phyloP scores from a whole-genome alignment of 306 rosid genomes.

The Sesbania bispinosa region DNA sequence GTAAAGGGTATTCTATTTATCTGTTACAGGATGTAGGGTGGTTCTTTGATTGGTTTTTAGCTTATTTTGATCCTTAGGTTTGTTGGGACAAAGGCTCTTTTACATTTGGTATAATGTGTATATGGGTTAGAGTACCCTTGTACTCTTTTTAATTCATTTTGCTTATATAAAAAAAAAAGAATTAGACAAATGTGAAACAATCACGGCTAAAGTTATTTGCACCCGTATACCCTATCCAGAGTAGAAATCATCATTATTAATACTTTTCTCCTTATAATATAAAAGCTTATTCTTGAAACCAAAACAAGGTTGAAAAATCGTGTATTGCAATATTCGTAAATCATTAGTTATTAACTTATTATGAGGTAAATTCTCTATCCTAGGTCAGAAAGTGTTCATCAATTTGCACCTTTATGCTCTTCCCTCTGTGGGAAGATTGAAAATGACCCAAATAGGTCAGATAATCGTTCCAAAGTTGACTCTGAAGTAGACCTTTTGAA shows the following conservation, averaged over 20 bases:
- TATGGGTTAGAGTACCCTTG: too few relatives aligned
- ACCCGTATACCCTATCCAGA: not conserved
- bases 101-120: too few relatives aligned
- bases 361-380: conserved; percentile 8
- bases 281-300: not conserved
- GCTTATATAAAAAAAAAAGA: too few relatives aligned
- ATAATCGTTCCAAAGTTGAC: conserved; percentile 59
- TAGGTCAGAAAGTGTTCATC: not conserved
- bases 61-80: too few relatives aligned
- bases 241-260: not conserved
- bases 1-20: too few relatives aligned
- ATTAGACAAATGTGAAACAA: not conserved
- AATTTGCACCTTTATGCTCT: conserved; percentile 51
- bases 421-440: conserved; percentile 59
- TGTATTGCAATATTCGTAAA: not conserved
- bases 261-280: not conserved
- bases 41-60: too few relatives aligned
- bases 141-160: too few relatives aligned
- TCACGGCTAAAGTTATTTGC: not conserved
- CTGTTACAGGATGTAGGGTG: too few relatives aligned
- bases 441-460: conserved; percentile 75
- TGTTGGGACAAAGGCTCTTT: too few relatives aligned
- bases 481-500: conserved; percentile 82
- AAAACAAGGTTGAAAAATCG: not conserved
- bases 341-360: not conserved